Base-by-base conservation (phyloP, 176 grass and related monocot genomes). In the Calamus simplicifolius region DNA sequence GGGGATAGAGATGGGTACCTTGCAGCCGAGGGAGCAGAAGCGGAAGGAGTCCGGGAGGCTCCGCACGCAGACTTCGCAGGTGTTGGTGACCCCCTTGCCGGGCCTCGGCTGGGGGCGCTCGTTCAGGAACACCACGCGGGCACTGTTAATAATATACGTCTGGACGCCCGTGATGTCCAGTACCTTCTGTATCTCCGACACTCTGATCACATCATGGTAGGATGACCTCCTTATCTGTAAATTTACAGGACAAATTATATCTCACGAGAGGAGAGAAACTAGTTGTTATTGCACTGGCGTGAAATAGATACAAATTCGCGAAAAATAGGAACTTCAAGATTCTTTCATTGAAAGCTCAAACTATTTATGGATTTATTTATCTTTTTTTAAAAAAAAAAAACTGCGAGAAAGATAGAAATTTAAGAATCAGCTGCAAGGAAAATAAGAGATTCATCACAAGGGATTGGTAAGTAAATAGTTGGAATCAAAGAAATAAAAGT, bases 21-120 rank as follows among this genome's bases (percentile, higher is more conserved):
- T 97, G 81, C 93, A 97, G 48, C 93, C 87, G 31, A 97, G 93
- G 59, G 93, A 97, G 78, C 93, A 97, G 79, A 97, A 97, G 54
- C 84, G 93, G 69, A 97, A 97, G 28, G 84, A 80, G 81, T 97
- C 93, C 56, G 91, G 93, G 63, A 97, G 87, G 85, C 84, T 97
- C 62, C 94, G 81, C 10, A 75, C 82, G 76, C 94, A 98, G 76
- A 92, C 94, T 23, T 98, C 94, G 73, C 94, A 98, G 61, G 81
- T 98, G 79, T 98, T 97, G 75, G 87, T 88, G 69, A 88, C 93
- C 30, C 93, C 93, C 72, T 97, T 97, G n/a, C 93, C 81, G 2
- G 93, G 93, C 58, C 93, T 71, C 5, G 87, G 87, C 75, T 97
- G 87, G 18, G 84, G 84, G 6, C 93, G 81, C 71, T 97, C 93